Percentiles rank a stretch among this genome's conserved stretches.
Conservation (phyloP, 345 rosid species). For the Gossypium bickii region DNA sequence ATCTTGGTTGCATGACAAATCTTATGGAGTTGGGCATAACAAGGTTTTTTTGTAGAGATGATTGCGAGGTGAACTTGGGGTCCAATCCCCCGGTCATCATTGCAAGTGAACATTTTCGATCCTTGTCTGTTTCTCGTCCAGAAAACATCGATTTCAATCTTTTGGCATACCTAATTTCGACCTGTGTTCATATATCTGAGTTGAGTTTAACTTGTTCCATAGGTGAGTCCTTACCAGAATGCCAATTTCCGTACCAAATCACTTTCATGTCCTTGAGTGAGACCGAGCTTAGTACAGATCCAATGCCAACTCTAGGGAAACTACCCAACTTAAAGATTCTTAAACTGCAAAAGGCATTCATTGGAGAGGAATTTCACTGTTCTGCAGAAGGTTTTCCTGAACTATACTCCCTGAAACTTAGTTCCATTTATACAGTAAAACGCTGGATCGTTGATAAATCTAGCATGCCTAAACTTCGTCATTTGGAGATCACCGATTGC, state of each 20-base stretch:
- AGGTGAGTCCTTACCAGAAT: neutral
- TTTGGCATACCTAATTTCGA: neutral
- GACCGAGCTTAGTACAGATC: neutral
- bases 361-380: slow-evolving; percentile 8
- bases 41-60: neutral
- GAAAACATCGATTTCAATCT: neutral
- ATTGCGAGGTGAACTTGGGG: neutral
- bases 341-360: neutral
- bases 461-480: neutral
- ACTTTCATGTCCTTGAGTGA: neutral
- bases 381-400: slow-evolving; percentile 25
- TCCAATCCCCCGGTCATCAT: neutral
- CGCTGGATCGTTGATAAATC: slow-evolving; percentile 11
- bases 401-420: slow-evolving; percentile 11
- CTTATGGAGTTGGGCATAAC: neutral
- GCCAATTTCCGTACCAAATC: neutral
- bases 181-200: neutral
- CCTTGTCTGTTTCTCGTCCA: neutral
- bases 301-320: slow-evolving; percentile 6
- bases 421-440: slow-evolving; percentile 6
- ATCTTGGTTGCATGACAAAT: neutral
- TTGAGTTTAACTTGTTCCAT: neutral
- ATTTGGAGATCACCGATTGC: neutral
- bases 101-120: neutral
- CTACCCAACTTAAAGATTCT: neutral